Evolutionary conservation across 2,329 filamentous ascomycete species (phyloP), one percentile per base, ranked within the genome.

Genomic region (Dactylellina sp.): DNA sequence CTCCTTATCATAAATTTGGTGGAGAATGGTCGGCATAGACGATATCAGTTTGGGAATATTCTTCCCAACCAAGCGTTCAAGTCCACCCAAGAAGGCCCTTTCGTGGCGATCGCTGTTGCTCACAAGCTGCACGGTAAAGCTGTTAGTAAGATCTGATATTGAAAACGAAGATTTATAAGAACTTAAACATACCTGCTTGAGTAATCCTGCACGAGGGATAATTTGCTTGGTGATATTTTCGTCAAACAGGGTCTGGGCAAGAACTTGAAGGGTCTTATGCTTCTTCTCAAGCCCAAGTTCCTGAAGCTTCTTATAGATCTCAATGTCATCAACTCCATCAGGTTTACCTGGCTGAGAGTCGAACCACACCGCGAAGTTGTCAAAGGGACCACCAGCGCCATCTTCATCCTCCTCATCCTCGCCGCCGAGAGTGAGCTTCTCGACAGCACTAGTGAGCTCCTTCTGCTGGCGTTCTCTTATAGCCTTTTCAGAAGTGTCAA

Each of bases 281-380:
- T 98, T 99, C 83, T 83, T 83, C 84, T 97, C 94, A 77, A 99
- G 95, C 78, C 93, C 93, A 65, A 98, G 86, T 79, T 98, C 95
- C 84, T 96, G 95, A 77, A 94, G 94, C 86, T 99, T 98, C 83
- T 96, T 84, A 83, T 96, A 98, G 81, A 99, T 92, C 40, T 93
- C 90, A 77, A 98, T 86, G 79, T 96, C 93, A 80, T 92, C 89
- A 77, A 99, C 87, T 75, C 90, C 91, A 83, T 90, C 89, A 76
- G 88, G 86, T 71, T 88, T 85, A 68, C 89, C 89, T 80, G 93
- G 86, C 71, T 85, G 85, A 1, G 28, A 46, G 80, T 91, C 86
- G 79, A 99, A 91, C 95, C 95, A 99, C 83, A 90, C 91, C 80
- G 93, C 95, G 76, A 99, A 89, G 78, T 92, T 88, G 80, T 97